These are phyloP conservation scores for Trichoderma semiorbis DNA, from an alignment of 2,329 filamentous ascomycete genomes.

Conservation along the genomic window DNA sequence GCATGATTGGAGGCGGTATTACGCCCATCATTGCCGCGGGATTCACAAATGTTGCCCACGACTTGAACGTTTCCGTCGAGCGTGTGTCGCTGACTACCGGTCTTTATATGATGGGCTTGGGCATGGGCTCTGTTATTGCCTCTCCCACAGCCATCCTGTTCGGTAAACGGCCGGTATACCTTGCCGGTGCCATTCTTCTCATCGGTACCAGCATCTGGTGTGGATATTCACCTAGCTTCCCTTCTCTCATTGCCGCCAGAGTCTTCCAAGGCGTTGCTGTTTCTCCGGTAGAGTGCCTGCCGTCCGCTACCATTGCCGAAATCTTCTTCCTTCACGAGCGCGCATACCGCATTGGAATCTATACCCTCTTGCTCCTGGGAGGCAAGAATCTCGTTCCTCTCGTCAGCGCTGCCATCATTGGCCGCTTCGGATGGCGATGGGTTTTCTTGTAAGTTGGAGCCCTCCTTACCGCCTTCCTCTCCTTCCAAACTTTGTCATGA, in stretches of 20 bases:
- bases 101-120: slow-evolving; percentile 90
- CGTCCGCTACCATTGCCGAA: slow-evolving; percentile 90
- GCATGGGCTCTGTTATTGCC: slow-evolving; percentile 76
- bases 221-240: slow-evolving; percentile 75
- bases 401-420: slow-evolving; percentile 80
- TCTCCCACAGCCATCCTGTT: slow-evolving; percentile 88
- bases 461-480: background rate
- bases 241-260: slow-evolving; percentile 74
- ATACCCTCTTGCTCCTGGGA: slow-evolving; percentile 81
- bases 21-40: slow-evolving; percentile 87
- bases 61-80: slow-evolving; percentile 63
- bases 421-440: slow-evolving; percentile 80
- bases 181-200: slow-evolving; percentile 74
- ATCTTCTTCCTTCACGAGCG: slow-evolving; percentile 95
- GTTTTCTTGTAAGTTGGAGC: slow-evolving; percentile 66
- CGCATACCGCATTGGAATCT: slow-evolving; percentile 89
- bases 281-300: slow-evolving; percentile 86
- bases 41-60: slow-evolving; percentile 72
- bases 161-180: slow-evolving; percentile 88
- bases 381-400: slow-evolving; percentile 90
- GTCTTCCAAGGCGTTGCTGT: slow-evolving; percentile 86
- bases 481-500: background rate
- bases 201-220: slow-evolving; percentile 78
- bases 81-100: slow-evolving; percentile 83
- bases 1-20: slow-evolving; percentile 89